Evolutionary conservation across 2,329 filamentous ascomycete species (phyloP).

Genomic region (Epichloe elymi): DNA sequence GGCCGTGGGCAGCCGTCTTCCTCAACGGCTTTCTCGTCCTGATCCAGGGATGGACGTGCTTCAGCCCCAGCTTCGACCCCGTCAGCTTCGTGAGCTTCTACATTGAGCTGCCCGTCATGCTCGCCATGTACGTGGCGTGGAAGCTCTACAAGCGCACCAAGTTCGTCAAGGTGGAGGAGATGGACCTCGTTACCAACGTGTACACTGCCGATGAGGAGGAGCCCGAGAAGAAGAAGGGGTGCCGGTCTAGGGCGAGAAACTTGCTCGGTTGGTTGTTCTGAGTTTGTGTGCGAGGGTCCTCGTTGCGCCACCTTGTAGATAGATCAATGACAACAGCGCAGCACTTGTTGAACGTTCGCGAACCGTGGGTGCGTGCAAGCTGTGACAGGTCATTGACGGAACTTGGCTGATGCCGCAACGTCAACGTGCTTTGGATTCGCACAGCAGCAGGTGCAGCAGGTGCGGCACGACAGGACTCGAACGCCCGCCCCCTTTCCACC

Average conservation of each 20-base stretch:
- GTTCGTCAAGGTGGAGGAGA: conserved; percentile 39
- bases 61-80: conserved; percentile 42
- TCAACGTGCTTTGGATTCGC: too few species aligned
- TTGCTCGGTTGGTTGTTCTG: conserved; percentile 22
- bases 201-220: conserved; percentile 30
- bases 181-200: conserved; percentile 51
- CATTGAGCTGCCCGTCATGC: conserved; percentile 48
- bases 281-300: neutral
- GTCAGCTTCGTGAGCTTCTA: conserved; percentile 53
- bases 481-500: too few species aligned
- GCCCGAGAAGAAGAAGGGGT: conserved; percentile 20
- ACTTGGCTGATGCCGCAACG: too few species aligned
- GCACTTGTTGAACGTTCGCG: too few species aligned
- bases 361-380: too few species aligned
- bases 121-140: conserved; percentile 54
- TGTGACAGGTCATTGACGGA: too few species aligned
- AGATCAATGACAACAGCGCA: too few species aligned
- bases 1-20: conserved; percentile 41
- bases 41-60: conserved; percentile 50
- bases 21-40: conserved; percentile 48
- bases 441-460: too few species aligned
- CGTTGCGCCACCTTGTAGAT: too few species aligned
- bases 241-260: conserved; percentile 30
- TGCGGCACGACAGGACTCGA: too few species aligned
- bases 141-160: conserved; percentile 56